Evolutionary conservation across 371 early-diverging fungal genomes (phyloP), one percentile per base, ranked within the genome.

Genomic region (Actinomortierella ambigua): DNA sequence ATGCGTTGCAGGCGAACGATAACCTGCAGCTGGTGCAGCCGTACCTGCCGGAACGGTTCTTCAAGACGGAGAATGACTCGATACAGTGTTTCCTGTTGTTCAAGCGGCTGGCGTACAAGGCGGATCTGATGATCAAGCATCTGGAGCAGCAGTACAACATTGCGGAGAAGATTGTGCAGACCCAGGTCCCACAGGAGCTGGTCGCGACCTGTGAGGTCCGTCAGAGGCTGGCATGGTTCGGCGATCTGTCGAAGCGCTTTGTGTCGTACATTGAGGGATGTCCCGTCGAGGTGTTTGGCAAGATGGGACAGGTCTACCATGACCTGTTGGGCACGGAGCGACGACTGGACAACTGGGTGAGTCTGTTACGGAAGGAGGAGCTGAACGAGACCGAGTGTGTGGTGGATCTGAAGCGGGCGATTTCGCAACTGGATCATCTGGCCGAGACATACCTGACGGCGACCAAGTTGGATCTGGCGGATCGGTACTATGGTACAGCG

Each of bases 1-100:
- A 97, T 27, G 92, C 90, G 6, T 73, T 78, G 13, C 95, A 96
- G 69, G 95, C 95, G 0, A 81, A 80, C 11, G 90, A 92, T 63
- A 87, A 94, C 53, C 68, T 97, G 39, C 81, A 75, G 40, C 79
- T 88, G 55, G 80, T 91, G 22, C 81, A 92, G 82, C 87, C 90
- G 1, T 97, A 92, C 65, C 75, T 96, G 26, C 96, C 97, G 0
- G 92, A 92, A 17, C 79, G 89, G 7, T 95, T 95, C 77, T 89
- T 90, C 77, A 81, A 82, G 55, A 85, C 83, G 5, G 96, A 97
- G 59, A 83, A 89, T 57, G 93, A 91, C 53, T 84, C 94, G 3
- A 87, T 95, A 26, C 81, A 83, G 29, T 82, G 89, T 23, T 52
- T 94, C 41, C 76, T 97, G 14, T 61, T 93, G 41, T 85, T 95